Base-by-base conservation (phyloP, 2,329 filamentous ascomycete species). In the Talaromyces sp. region DNA sequence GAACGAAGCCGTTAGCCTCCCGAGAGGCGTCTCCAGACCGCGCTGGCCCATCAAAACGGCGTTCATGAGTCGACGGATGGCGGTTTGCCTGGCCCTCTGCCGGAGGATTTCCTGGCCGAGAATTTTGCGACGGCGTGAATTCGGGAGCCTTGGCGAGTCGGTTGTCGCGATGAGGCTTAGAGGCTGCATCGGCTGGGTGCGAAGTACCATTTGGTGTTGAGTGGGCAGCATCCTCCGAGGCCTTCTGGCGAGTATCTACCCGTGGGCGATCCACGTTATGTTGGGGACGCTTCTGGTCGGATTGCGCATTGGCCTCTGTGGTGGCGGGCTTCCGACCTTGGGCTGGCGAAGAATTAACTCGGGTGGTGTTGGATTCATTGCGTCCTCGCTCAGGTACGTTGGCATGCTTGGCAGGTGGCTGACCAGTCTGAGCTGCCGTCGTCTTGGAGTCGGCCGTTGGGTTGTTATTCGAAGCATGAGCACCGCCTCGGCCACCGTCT, bases 401-500 rank as follows among this genome's bases (percentile, higher is more conserved):
- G 11, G 64, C 54, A 57, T 74, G 70, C 64, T 77, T 76, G 21
- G 67, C 61, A 1, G 60, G 55, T 17, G 68, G 57, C 50, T 72
- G 67, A 9, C 63, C 60, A 10, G 68, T 58, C 57, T 72, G 70
- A 56, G 66, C 68, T 60, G 70, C 62, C 52, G 65, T 65, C 56
- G 66, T 61, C 64, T 76, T 77, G 24, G 53, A n/a, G 41, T 78
- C 75, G 53, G 66, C 64, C 60, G 51, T 54, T 4, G 31, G 11
- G 41, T 65, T 68, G 54, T 67, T 63, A 43, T 66, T 70, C 50
- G 68, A 65, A 27, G 68, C 69, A 62, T 79, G 74, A 56, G 73
- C 68, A 48, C 72, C 73, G 60, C 76, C 77, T 60, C 82, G 81
- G 62, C 79, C 72, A 61, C 69, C 68, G 61, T 82, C 80, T 65